phyloP scores from a whole-genome alignment of 139 green algal species.

The Spirogloea muscicola region DNA sequence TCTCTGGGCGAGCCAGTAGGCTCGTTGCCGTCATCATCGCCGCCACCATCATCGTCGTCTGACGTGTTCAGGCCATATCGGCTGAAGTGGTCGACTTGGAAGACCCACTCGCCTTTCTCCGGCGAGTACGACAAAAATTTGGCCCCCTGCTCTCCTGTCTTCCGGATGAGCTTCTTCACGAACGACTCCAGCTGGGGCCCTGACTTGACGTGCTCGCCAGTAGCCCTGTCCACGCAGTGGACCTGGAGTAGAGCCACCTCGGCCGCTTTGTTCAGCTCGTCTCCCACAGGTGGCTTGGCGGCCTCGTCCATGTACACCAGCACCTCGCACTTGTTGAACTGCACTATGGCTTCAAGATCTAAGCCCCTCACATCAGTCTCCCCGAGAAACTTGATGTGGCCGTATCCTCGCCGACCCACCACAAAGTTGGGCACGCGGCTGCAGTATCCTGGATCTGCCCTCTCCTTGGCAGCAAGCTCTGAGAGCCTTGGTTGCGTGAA shows the following conservation, averaged over 20 bases:
- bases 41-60: slow-evolving; percentile 42
- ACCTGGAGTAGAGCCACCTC: slow-evolving; percentile 72
- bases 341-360: slow-evolving; percentile 67
- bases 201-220: slow-evolving; percentile 25
- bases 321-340: slow-evolving; percentile 61
- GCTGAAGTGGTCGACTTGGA: slow-evolving; percentile 91
- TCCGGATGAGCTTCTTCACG: slow-evolving; percentile 54
- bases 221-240: slow-evolving; percentile 52
- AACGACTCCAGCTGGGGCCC: slow-evolving; percentile 54
- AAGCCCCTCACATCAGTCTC: slow-evolving; percentile 72
- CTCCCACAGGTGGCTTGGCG: slow-evolving; percentile 70
- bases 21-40: too few species aligned
- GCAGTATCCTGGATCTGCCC: slow-evolving; percentile 53
- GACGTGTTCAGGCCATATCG: slow-evolving; percentile 72
- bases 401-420: slow-evolving; percentile 61
- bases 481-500: slow-evolving; percentile 56
- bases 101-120: slow-evolving; percentile 71
- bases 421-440: slow-evolving; percentile 63
- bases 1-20: too few species aligned
- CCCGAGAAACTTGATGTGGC: slow-evolving; percentile 71
- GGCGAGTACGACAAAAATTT: slow-evolving; percentile 76
- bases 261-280: slow-evolving; percentile 75
- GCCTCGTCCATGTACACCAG: slow-evolving; percentile 66
- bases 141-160: slow-evolving; percentile 62
- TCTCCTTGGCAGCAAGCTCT: slow-evolving; percentile 63